Conservation (phyloP, 108 stramenopile genomes). For the Discostella pseudostelligera region DNA sequence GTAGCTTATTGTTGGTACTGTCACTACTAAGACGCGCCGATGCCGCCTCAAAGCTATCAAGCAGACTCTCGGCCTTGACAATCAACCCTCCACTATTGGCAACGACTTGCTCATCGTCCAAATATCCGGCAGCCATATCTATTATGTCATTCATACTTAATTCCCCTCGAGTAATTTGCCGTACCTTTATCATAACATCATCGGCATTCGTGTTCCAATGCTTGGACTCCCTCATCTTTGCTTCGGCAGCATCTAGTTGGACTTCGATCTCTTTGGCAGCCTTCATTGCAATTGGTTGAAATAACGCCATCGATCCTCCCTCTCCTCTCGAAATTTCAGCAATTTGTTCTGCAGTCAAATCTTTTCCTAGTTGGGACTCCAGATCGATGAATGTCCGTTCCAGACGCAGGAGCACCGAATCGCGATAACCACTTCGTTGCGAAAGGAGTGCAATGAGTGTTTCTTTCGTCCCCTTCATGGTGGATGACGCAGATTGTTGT, state of each 20-base stretch:
- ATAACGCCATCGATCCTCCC: conserved; percentile 77
- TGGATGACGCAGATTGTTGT: conserved; percentile 55
- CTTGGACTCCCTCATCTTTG: conserved; percentile 49
- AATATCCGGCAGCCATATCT: conserved; percentile 71
- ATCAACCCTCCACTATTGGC: conserved; percentile 73
- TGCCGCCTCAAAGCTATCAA: conserved; percentile 86
- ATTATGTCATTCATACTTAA: conserved; percentile 61
- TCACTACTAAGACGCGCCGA: conserved; percentile 67
- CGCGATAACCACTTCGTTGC: conserved; percentile 62
- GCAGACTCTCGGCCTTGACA: conserved; percentile 65
- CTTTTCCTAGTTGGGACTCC: conserved; percentile 68
- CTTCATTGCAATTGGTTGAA: conserved; percentile 80
- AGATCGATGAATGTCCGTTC: conserved; percentile 76
- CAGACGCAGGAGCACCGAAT: conserved; percentile 68
- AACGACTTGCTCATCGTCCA: conserved; percentile 81
- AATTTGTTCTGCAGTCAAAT: conserved; percentile 73
- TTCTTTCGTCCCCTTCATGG: conserved; percentile 74
- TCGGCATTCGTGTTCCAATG: conserved; percentile 47
- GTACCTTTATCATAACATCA: conserved; percentile 62
- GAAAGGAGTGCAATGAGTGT: conserved; percentile 80
- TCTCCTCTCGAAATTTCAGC: conserved; percentile 74
- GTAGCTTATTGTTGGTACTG: conserved; percentile 17
- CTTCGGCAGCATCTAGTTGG: conserved; percentile 77
- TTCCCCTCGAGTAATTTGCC: conserved; percentile 79
- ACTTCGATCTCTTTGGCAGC: conserved; percentile 83